Evolutionary conservation across 2,329 filamentous ascomycete genomes (phyloP).

Genomic region (Aureobasidium leucospermi): DNA sequence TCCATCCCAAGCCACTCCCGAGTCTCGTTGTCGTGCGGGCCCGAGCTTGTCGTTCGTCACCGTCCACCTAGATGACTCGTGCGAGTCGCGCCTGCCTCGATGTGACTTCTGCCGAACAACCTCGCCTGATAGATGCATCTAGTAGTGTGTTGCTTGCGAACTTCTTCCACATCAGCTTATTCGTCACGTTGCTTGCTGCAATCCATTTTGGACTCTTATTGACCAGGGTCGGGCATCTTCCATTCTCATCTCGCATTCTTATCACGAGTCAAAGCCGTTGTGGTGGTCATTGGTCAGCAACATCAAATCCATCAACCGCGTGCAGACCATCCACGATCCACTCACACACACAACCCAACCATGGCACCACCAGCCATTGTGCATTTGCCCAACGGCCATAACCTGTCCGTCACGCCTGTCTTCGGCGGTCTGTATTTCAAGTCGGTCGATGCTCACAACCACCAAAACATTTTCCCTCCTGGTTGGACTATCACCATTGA

Average conservation of each 20-base stretch:
- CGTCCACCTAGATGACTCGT: background rate
- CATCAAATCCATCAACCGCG: background rate
- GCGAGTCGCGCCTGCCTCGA: background rate
- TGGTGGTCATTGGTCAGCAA: background rate
- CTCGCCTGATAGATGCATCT: background rate
- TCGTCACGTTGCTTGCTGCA: background rate
- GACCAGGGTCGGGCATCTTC: background rate
- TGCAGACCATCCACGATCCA: background rate
- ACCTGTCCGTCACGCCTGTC: slow-evolving; percentile 70
- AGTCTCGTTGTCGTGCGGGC: background rate
- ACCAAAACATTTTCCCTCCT: slow-evolving; percentile 66
- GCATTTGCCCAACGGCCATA: slow-evolving; percentile 81
- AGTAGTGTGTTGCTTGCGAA: no score
- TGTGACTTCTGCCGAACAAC: background rate
- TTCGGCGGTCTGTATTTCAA: slow-evolving; percentile 93
- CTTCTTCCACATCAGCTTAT: no score
- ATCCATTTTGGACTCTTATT: no score
- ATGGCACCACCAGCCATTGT: slow-evolving; percentile 41
- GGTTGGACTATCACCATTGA: slow-evolving; percentile 88
- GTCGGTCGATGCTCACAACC: slow-evolving; percentile 63
- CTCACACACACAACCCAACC: background rate
- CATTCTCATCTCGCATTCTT: background rate
- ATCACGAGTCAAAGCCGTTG: slow-evolving; percentile 7
- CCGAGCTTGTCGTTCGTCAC: background rate
- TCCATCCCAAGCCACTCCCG: slow-evolving; percentile 3